Conservation (phyloP, 176 grass and related monocot genomes). For the Saccharum spontaneum region DNA sequence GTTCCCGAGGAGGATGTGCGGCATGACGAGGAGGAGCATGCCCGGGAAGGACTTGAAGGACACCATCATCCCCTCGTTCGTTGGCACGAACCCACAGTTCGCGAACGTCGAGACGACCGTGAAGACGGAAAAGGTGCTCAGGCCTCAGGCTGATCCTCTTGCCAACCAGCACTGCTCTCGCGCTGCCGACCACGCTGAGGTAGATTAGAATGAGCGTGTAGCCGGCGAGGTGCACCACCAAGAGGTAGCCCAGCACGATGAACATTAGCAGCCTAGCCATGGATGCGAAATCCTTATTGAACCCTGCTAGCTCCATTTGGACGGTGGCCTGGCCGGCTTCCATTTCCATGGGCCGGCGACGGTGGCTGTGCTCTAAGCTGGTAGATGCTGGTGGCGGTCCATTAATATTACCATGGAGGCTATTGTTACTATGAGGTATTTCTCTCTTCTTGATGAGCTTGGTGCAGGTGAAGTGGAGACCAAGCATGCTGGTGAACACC, state of each 20-base stretch:
- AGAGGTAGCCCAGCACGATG: constrained; percentile 51
- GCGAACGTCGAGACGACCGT: constrained; percentile 66
- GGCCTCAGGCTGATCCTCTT: constrained; percentile 47
- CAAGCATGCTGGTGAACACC: constrained; percentile 69
- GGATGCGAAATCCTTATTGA: background rate
- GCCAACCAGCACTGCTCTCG: constrained; percentile 32
- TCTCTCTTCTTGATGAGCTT: constrained; percentile 26
- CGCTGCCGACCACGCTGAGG: constrained; percentile 35
- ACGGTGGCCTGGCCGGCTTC: background rate
- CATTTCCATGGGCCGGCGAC: background rate
- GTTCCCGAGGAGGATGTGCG: constrained; percentile 66
- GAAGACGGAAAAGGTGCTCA: constrained; percentile 64
- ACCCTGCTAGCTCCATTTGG: constrained; percentile 40
- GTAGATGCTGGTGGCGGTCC: background rate
- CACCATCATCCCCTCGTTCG: constrained; percentile 73
- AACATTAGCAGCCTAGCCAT: constrained; percentile 28
- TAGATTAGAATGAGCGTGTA: constrained; percentile 51
- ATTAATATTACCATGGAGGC: background rate
- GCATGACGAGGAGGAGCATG: constrained; percentile 58
- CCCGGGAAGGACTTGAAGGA: constrained; percentile 60
- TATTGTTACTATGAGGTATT: background rate
- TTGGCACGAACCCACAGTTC: constrained; percentile 75
- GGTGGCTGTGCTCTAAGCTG: constrained; percentile 25
- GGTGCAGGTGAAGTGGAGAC: constrained; percentile 44
- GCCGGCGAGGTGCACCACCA: constrained; percentile 46